These are phyloP conservation scores for Bimuria novae-zelandiae DNA, from an alignment of 2,329 filamentous ascomycete species.

Conservation along the genomic window DNA sequence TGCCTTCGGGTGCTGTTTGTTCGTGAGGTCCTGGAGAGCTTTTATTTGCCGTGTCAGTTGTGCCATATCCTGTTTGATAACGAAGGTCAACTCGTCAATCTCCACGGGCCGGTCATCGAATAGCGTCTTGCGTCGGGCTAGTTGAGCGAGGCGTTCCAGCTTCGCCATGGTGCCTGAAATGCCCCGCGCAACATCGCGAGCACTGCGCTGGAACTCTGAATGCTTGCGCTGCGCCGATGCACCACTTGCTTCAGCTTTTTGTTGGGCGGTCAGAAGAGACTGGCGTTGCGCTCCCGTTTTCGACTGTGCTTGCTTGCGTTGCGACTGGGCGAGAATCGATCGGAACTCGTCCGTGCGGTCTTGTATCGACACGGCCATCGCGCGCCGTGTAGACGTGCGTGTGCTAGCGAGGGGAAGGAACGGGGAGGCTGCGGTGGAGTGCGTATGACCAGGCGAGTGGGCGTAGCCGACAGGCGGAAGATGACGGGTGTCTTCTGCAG, in stretches of 20 bases:
- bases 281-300: slow-evolving; percentile 80
- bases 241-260: slow-evolving; percentile 64
- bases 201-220: slow-evolving; percentile 91
- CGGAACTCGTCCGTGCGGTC: slow-evolving; percentile 96
- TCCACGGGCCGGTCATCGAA: slow-evolving; percentile 97
- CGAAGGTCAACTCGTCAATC: slow-evolving; percentile 94
- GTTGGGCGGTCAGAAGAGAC: slow-evolving; percentile 74
- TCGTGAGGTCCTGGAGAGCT: slow-evolving; percentile 75
- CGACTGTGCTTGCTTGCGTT: slow-evolving; percentile 74
- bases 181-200: slow-evolving; percentile 87
- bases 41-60: slow-evolving; percentile 86
- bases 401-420: slow-evolving; percentile 12
- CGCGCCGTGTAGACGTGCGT: too few species aligned
- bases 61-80: slow-evolving; percentile 96
- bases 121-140: slow-evolving; percentile 94
- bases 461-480: neutral
- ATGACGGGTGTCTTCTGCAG: neutral
- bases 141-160: slow-evolving; percentile 86
- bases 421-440: slow-evolving; percentile 7
- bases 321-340: slow-evolving; percentile 83
- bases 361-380: slow-evolving; percentile 78
- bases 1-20: slow-evolving; percentile 72
- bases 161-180: slow-evolving; percentile 95
- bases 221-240: slow-evolving; percentile 53
- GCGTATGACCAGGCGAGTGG: neutral